A percentile compares a stretch with the other conserved stretches of the same genome.
Conservation (phyloP, 257 asterid genomes). For the Mentha longifolia region DNA sequence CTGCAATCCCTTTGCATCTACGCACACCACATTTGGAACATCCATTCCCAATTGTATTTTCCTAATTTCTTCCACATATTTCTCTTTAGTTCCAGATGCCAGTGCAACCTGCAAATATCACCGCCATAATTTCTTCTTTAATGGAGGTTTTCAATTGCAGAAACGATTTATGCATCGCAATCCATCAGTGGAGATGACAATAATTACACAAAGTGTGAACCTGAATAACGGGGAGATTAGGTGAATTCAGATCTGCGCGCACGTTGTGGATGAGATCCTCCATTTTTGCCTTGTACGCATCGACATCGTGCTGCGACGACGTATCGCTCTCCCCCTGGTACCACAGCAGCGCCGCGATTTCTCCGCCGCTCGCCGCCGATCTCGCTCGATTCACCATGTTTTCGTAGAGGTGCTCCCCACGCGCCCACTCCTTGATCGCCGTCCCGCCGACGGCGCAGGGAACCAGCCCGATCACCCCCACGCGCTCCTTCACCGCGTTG, state of each 20-base stretch:
- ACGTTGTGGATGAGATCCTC: conserved; percentile 58
- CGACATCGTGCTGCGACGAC: conserved; percentile 56
- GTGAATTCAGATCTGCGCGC: conserved; percentile 65
- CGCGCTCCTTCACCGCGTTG: conserved; percentile 63
- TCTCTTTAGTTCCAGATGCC: conserved; percentile 56
- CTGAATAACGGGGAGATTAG: conserved; percentile 72
- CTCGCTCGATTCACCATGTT: conserved; percentile 70
- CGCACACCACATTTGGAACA: conserved; percentile 60
- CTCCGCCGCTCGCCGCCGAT: conserved; percentile 52
- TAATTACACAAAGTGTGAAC: conserved; percentile 33
- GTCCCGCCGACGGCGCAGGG: conserved; percentile 98
- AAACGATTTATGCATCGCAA: background rate
- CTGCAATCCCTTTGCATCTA: conserved; percentile 72
- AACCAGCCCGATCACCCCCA: conserved; percentile 63
- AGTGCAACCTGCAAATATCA: conserved; percentile 58
- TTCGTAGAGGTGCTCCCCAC: conserved; percentile 63
- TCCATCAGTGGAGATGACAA: too few species aligned
- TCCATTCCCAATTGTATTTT: conserved; percentile 60
- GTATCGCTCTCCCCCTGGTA: conserved; percentile 96
- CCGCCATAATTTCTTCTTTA: background rate
- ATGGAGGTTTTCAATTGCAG: too few species aligned
- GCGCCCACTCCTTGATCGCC: conserved; percentile 84
- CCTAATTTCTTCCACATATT: conserved; percentile 55
- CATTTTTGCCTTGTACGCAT: conserved; percentile 58
- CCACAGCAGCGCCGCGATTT: conserved; percentile 79